Conservation (phyloP, 352 stramenopile species). For the Globisporangium abappressorium region DNA sequence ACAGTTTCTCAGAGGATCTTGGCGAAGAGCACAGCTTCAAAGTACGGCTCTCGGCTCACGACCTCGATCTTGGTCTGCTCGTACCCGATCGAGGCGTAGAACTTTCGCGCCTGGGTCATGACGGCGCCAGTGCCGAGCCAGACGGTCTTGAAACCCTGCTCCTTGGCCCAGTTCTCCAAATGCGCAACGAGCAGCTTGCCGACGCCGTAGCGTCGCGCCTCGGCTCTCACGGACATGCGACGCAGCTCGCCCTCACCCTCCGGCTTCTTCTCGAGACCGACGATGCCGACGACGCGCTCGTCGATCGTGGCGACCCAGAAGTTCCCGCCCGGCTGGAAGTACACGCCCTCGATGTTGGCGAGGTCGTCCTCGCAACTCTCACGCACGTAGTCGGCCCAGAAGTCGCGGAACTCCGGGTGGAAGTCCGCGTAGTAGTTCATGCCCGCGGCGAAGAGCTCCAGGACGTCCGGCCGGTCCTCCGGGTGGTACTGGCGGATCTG, state of each 20-base stretch:
- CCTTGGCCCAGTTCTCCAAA: slow-evolving; percentile 24
- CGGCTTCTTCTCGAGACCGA: slow-evolving; percentile 21
- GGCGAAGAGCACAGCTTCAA: slow-evolving; percentile 7
- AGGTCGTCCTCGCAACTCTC: slow-evolving; percentile 21
- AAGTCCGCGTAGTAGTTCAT: slow-evolving; percentile 9
- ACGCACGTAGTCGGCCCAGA: slow-evolving; percentile 3
- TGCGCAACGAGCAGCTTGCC: slow-evolving; percentile 17
- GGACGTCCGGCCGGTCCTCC: not conserved
- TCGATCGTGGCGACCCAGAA: slow-evolving; percentile 35
- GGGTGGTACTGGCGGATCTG: not conserved
- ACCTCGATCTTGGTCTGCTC: slow-evolving; percentile 1
- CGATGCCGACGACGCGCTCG: slow-evolving; percentile 19
- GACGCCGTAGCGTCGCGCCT: slow-evolving; percentile 23
- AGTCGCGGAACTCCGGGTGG: not conserved
- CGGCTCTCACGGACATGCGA: slow-evolving; percentile 23
- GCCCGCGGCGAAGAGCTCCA: slow-evolving; percentile 5
- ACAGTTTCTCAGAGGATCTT: not conserved
- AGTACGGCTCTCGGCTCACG: not conserved
- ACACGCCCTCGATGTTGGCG: slow-evolving; percentile 29
- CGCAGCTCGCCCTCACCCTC: slow-evolving; percentile 22
- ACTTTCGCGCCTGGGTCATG: slow-evolving; percentile 7
- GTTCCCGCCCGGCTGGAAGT: slow-evolving; percentile 31
- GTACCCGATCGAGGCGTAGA: slow-evolving; percentile 16
- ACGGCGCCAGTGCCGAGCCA: slow-evolving; percentile 15
- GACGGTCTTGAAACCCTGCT: slow-evolving; percentile 9